A percentile compares a stretch with the other conserved stretches of the same genome.
Conservation (phyloP, 2,329 filamentous ascomycete genomes). For the Pseudophaeomoniella oleicola region DNA sequence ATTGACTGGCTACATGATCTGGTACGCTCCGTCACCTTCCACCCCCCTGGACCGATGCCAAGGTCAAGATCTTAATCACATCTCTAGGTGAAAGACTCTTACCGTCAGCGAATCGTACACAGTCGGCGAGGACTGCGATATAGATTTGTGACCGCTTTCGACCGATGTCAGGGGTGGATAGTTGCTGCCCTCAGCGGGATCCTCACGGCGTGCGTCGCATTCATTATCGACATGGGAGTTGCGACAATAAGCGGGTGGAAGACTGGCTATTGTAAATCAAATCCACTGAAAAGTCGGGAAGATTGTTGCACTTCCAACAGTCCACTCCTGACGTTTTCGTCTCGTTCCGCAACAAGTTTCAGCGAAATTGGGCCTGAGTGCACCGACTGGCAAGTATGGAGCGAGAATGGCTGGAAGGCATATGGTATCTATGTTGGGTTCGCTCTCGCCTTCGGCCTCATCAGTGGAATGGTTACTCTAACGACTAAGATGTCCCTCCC, state of each 20-base stretch:
- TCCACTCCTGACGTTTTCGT: conserved; percentile 12
- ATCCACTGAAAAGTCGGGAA: conserved; percentile 32
- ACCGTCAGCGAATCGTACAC: conserved; percentile 33
- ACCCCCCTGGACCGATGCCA: neutral
- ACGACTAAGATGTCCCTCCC: conserved; percentile 35
- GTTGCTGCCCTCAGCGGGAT: conserved; percentile 38
- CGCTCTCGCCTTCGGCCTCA: conserved; percentile 33
- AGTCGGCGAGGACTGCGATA: conserved; percentile 27
- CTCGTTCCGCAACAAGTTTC: conserved; percentile 4
- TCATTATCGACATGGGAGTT: conserved; percentile 39
- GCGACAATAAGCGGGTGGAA: conserved; percentile 44
- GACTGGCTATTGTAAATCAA: conserved; percentile 36
- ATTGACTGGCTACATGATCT: conserved; percentile 50
- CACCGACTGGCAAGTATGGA: conserved; percentile 29
- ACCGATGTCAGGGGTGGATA: conserved; percentile 41
- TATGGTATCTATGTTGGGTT: conserved; percentile 36
- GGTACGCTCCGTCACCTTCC: conserved; percentile 15
- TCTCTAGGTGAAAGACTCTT: conserved; percentile 39
- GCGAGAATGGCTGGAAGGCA: conserved; percentile 20
- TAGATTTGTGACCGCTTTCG: conserved; percentile 26
- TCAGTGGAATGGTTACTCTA: conserved; percentile 35
- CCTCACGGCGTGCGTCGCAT: conserved; percentile 41
- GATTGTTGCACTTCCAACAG: conserved; percentile 30
- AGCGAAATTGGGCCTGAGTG: conserved; percentile 19
- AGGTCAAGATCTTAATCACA: conserved; percentile 2